phyloP scores from a whole-genome alignment of 345 rosid genomes.

The Hirschfeldia incana region DNA sequence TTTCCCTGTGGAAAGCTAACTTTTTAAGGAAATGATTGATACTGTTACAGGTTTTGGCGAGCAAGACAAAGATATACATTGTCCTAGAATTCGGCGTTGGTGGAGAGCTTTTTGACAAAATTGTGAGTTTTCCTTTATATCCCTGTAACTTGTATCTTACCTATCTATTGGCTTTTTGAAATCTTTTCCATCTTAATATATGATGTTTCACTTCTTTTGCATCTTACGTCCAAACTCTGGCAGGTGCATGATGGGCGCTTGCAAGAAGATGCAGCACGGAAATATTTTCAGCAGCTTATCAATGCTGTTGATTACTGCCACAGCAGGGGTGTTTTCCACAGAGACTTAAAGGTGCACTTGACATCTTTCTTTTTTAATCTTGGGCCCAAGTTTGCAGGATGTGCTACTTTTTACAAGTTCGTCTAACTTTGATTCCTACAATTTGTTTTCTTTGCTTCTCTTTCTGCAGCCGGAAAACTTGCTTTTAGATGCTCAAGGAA shows the following conservation, averaged over 20 bases:
- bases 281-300: slow-evolving; percentile 91
- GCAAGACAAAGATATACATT: slow-evolving; percentile 76
- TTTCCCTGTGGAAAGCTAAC: neutral
- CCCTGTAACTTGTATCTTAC: slow-evolving; percentile 5
- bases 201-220: no score
- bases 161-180: neutral
- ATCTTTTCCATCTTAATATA: no score
- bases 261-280: slow-evolving; percentile 84
- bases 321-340: slow-evolving; percentile 88
- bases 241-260: slow-evolving; percentile 92
- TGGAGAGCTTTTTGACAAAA: slow-evolving; percentile 83
- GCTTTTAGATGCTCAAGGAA: slow-evolving; percentile 83
- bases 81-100: slow-evolving; percentile 69
- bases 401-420: neutral
- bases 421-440: no score
- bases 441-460: neutral
- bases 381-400: slow-evolving; percentile 6
- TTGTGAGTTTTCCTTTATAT: slow-evolving; percentile 49
- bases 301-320: slow-evolving; percentile 98
- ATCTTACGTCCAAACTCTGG: slow-evolving; percentile 18
- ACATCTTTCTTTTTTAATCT: neutral
- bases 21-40: neutral
- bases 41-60: slow-evolving; percentile 64
- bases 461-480: slow-evolving; percentile 86
- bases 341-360: slow-evolving; percentile 76